A percentile compares a stretch with the other conserved stretches of the same genome.
phyloP scores from a whole-genome alignment of 495 filamentous ascomycete genomes.

The Xylaria grammica region DNA sequence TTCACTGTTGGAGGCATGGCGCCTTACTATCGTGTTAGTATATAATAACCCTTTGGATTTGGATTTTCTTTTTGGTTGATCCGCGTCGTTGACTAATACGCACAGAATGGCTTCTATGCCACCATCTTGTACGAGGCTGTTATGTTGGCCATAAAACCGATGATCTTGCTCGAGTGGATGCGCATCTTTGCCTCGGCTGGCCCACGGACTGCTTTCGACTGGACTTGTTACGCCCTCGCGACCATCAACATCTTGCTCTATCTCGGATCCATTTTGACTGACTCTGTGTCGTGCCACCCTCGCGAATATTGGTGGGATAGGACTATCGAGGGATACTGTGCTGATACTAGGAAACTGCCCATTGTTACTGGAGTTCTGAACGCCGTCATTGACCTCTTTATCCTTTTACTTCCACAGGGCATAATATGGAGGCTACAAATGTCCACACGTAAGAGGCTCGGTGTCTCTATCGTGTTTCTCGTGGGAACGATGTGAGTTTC shows the following conservation, averaged over 20 bases:
- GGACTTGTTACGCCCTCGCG: slow-evolving; percentile 14
- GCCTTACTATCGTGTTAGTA: slow-evolving; percentile 27
- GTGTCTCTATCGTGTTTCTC: slow-evolving; percentile 34
- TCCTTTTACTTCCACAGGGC: slow-evolving; percentile 31
- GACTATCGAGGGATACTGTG: slow-evolving; percentile 21
- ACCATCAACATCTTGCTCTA: slow-evolving; percentile 20
- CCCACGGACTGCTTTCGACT: slow-evolving; percentile 23
- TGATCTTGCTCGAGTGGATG: slow-evolving; percentile 35
- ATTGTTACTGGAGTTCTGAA: slow-evolving; percentile 21
- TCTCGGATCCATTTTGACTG: slow-evolving; percentile 19
- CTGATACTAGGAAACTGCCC: slow-evolving; percentile 18
- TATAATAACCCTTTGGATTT: background rate
- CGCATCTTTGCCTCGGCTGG: slow-evolving; percentile 32
- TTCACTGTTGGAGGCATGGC: slow-evolving; percentile 28
- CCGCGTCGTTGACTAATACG: background rate
- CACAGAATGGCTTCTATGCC: slow-evolving; percentile 19
- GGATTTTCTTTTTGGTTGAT: background rate
- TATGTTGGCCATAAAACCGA: slow-evolving; percentile 29
- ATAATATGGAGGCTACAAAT: slow-evolving; percentile 35
- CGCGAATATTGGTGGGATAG: slow-evolving; percentile 30
- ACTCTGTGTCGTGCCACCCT: slow-evolving; percentile 21
- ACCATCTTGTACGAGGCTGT: slow-evolving; percentile 26
- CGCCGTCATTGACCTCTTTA: slow-evolving; percentile 20
- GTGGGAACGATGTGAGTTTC: slow-evolving; percentile 24
- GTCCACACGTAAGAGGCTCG: slow-evolving; percentile 28